These are phyloP conservation scores for Linnemannia elongata DNA, from an alignment of 192 early-diverging fungal genomes.

Conservation along the genomic window DNA sequence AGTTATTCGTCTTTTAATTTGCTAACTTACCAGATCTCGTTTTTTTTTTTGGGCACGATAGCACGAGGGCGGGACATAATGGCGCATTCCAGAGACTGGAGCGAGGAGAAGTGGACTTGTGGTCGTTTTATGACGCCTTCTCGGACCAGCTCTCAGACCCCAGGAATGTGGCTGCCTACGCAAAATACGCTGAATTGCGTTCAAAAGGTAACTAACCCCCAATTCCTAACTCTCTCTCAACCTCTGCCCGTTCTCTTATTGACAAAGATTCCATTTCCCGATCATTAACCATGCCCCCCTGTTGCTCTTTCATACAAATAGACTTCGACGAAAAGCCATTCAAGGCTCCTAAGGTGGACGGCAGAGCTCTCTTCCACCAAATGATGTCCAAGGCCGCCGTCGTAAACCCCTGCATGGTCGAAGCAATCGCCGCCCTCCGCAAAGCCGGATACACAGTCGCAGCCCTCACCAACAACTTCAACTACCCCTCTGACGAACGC, in stretches of 20 bases:
- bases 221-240: not conserved
- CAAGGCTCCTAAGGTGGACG: constrained; percentile 61
- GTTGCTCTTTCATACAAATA: not conserved
- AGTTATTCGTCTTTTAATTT: not conserved
- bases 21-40: not conserved
- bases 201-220: constrained; percentile 18
- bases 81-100: constrained; percentile 62
- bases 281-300: not conserved
- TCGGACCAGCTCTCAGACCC: constrained; percentile 71
- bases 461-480: constrained; percentile 90
- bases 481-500: constrained; percentile 55
- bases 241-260: too few species aligned
- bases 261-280: not conserved
- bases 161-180: constrained; percentile 62
- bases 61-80: constrained; percentile 22
- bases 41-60: not conserved
- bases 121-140: constrained; percentile 70
- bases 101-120: constrained; percentile 71
- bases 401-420: constrained; percentile 61
- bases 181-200: constrained; percentile 50
- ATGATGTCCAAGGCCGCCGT: constrained; percentile 74
- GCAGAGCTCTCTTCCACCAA: constrained; percentile 67
- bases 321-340: constrained; percentile 31
- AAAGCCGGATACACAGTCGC: constrained; percentile 74
- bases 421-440: constrained; percentile 59